Conservation (phyloP, 768 basidiomycete genomes). For the Termitomyces bulborhizus region DNA sequence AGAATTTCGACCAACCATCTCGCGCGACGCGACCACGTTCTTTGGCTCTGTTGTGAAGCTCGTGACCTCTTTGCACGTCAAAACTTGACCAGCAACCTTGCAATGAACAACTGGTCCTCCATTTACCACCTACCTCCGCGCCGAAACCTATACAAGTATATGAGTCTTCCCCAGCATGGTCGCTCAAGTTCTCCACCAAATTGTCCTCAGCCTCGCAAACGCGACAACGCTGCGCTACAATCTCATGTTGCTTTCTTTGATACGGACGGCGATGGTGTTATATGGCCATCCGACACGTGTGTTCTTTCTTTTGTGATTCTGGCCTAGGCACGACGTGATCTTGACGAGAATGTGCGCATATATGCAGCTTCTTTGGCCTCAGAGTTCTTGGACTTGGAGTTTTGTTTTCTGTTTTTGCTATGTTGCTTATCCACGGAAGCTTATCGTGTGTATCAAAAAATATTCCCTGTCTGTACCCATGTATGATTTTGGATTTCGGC, state of each 20-base stretch:
- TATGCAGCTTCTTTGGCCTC: slow-evolving; percentile 21
- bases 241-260: slow-evolving; percentile 41
- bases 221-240: slow-evolving; percentile 31
- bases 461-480: neutral
- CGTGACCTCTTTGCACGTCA: neutral
- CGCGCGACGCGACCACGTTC: neutral
- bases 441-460: slow-evolving; percentile 28
- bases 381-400: slow-evolving; percentile 32
- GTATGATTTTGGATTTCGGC: neutral
- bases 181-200: slow-evolving; percentile 10
- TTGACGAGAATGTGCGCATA: neutral
- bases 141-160: neutral
- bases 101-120: slow-evolving; percentile 11
- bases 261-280: slow-evolving; percentile 36
- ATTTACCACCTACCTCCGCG: slow-evolving; percentile 12
- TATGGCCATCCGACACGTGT: slow-evolving; percentile 41
- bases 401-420: slow-evolving; percentile 28
- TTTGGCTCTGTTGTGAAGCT: slow-evolving; percentile 1
- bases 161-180: slow-evolving; percentile 8
- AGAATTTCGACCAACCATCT: too few species aligned
- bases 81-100: neutral
- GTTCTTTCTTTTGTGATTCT: slow-evolving; percentile 8
- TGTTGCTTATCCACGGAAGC: slow-evolving; percentile 30
- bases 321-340: neutral
- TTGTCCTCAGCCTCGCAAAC: slow-evolving; percentile 10